Evolutionary conservation across 371 early-diverging fungal species (phyloP), one percentile per base, ranked within the genome.

Genomic region (Smittium mucronatum): DNA sequence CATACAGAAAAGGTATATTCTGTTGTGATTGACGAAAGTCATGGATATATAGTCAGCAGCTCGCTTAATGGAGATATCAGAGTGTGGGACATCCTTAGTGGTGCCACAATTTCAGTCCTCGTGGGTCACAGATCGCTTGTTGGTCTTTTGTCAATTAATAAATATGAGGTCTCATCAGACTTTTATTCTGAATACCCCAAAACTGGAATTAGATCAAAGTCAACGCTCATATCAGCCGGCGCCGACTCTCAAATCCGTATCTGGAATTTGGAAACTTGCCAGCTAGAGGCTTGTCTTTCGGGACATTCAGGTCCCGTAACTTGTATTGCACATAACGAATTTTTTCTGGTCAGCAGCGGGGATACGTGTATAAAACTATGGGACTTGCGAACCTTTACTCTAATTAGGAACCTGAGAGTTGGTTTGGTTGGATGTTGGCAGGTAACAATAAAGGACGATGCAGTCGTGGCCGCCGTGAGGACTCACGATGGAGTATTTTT

Each of bases 1-100:
- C 98, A 97, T 72, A 81, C 85, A 25, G 87, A 93, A 71, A 93
- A 93, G 73, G 96, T 97, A 1, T 97, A 97, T 75, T 87, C 89
- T 15, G 91, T 97, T 16, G 93, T 91, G 16, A 85, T 94, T 70
- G 89, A 88, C 74, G 85, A 86, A n/a, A 91, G 90, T 71, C 81
- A 90, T 33, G 79, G 85, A 35, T 86, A 89, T 67, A 90, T 96
- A 61, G 90, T 94, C 72, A 91, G 91, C 70, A 99, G 99, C 57
- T 93, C 94, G 72, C 90, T 98, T 89, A 99, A 99, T 80, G 88
- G 94, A 0, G 86, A 88, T 34, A 95, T 97, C n/a, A 84, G 90
- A 34, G 91, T 99, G 34, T 99, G 99, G 99, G 88, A 90, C 73
- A 81, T 93, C 31, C 84, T 83, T 57, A 88, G 90, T 21, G 97